A percentile compares a stretch with the other conserved stretches of the same genome.
Conservation (phyloP, 2,329 filamentous ascomycete genomes). For the Colletotrichum kahawae region DNA sequence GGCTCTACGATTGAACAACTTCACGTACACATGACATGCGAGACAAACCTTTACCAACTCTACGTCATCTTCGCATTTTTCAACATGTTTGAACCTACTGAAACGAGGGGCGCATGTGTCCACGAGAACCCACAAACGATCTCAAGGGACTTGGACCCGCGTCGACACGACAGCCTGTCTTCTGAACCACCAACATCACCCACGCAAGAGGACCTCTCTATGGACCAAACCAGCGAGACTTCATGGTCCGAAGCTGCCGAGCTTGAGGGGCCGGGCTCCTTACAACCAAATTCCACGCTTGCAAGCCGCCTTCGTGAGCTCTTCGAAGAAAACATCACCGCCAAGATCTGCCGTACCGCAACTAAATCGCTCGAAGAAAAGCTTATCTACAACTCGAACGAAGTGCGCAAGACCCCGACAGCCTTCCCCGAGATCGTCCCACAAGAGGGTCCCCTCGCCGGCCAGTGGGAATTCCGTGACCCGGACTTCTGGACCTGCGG, state of each 20-base stretch:
- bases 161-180: background rate
- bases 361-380: conserved; percentile 12
- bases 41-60: background rate
- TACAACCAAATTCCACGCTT: background rate
- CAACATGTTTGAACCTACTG: background rate
- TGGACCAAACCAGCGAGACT: background rate
- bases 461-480: conserved; percentile 32
- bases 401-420: background rate
- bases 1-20: background rate
- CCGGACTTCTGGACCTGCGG: conserved; percentile 47
- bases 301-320: background rate
- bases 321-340: conserved; percentile 13
- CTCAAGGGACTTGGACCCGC: rapidly evolving
- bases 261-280: background rate
- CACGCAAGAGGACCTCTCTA: background rate
- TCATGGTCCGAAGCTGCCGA: background rate
- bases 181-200: background rate
- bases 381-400: background rate
- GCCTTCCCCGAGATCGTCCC: conserved; percentile 37
- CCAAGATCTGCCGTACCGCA: conserved; percentile 20
- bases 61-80: too few relatives aligned
- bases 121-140: background rate
- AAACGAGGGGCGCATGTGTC: rapidly evolving
- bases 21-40: background rate
- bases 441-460: conserved; percentile 28